A percentile compares a stretch with the other conserved stretches of the same genome.
phyloP scores from a whole-genome alignment of 257 asterid species.

The Solanum sitiens region DNA sequence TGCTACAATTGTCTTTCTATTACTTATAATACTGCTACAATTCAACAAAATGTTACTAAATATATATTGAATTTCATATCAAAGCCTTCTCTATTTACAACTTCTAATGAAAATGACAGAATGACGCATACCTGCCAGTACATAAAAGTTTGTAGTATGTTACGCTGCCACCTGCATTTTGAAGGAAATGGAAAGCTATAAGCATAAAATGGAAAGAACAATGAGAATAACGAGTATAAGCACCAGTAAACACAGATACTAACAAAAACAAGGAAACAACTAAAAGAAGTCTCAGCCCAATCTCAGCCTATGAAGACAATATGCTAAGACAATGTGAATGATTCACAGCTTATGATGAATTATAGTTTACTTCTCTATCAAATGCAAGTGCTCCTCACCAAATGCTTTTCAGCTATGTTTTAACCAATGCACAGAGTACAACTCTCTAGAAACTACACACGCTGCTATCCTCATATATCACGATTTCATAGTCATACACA shows the following conservation, averaged over 20 bases:
- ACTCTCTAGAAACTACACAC: too few species aligned
- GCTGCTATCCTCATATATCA: too few species aligned
- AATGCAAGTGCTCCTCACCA: too few species aligned
- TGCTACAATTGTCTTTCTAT: neutral
- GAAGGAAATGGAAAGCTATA: constrained; percentile 1
- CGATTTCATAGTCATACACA: too few species aligned
- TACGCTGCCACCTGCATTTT: constrained; percentile 81
- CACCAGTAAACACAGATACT: neutral
- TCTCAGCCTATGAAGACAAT: constrained; percentile 82
- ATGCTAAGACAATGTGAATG: too few species aligned
- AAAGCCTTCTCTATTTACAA: constrained; percentile 1
- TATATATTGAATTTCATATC: neutral
- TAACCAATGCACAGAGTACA: too few species aligned
- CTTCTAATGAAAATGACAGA: neutral
- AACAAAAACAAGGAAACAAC: neutral
- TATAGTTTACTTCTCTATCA: too few species aligned
- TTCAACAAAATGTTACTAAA: neutral
- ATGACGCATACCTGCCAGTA: constrained; percentile 79
- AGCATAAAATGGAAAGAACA: neutral
- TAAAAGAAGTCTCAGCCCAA: constrained; percentile 5
- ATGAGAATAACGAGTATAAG: constrained; percentile 20
- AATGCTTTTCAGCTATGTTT: too few species aligned
- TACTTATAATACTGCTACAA: neutral
- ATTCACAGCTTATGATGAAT: too few species aligned
- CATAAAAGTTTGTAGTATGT: constrained; percentile 71